Base-by-base conservation (phyloP, 345 rosid genomes). In the Rhodomyrtus tomentosa region DNA sequence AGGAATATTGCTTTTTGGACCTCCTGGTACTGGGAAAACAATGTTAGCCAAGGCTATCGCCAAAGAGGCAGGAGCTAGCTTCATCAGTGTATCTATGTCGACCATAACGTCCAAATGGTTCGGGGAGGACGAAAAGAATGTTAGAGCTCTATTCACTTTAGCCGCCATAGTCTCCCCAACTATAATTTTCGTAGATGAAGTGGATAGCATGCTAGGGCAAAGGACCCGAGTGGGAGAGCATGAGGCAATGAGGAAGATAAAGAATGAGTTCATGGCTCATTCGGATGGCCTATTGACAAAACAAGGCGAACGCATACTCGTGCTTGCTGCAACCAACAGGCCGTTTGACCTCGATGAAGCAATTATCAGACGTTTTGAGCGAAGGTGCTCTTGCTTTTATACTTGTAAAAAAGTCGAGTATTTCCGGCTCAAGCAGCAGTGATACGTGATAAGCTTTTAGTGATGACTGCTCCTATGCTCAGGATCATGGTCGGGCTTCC, bases 11-110 rank as follows among this genome's bases (percentile, higher is more conserved):
- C 95, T 97, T n/a, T 97, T 97, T 27, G 99, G 99, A 13, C 99
- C 99, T 84, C 99, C 99, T 15, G 99, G 99, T 48, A 95, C 99
- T 0, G 99, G 99, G 53, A 97, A 97, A 90, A 97, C 99, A 56
- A 95, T 97, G 99, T 84, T 97, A 84, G 99, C 99, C 55, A 97
- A 95, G 90, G 99, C 99, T 83, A 95, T 95, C 29, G 98, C 99
- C 9, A 92, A 87, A 87, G 99, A 97, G 85, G 98, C 99, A 3
- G 96, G 98, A 82, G 99, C 99, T 2, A 97, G 98, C 90, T 97
- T 95, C 91, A 95, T 97, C 52, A 95, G 94, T 50, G 98, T 97
- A 72, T 95, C 99, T 3, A 95, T 97, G 99, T 95, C 98, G 4
- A 95, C 99, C 22, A 93, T 96, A 83, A 93, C 98, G 72, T 96